Percentiles rank a stretch among this genome's conserved stretches.
These are phyloP conservation scores for Colletotrichum australisinense DNA, from an alignment of 2,329 filamentous ascomycete genomes.

Conservation along the genomic window DNA sequence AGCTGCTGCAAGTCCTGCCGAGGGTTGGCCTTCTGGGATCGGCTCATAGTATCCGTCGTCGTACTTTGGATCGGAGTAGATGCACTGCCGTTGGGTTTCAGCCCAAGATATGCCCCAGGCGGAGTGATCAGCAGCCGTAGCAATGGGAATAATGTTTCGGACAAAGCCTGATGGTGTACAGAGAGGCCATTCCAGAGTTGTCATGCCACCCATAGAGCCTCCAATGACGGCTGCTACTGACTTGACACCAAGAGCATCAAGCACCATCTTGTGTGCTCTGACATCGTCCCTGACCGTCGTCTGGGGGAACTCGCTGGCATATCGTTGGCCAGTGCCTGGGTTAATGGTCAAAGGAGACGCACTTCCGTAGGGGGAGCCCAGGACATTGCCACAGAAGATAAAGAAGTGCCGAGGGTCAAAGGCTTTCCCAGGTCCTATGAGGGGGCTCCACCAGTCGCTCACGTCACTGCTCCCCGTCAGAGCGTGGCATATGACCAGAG, in stretches of 20 bases:
- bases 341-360: conserved; percentile 2
- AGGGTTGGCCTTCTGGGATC: conserved; percentile 45
- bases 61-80: conserved; percentile 47
- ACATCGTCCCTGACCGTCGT: conserved; percentile 78
- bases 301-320: conserved; percentile 68
- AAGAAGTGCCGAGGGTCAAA: conserved; percentile 90
- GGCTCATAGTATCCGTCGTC: conserved; percentile 47
- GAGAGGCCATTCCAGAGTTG: conserved; percentile 67
- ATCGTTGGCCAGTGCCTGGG: conserved; percentile 35
- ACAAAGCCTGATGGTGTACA: conserved; percentile 62
- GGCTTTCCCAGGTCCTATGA: conserved; percentile 79
- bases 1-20: conserved; percentile 47
- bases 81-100: conserved; percentile 65
- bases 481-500: conserved; percentile 83
- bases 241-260: conserved; percentile 64
- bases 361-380: conserved; percentile 86
- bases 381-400: conserved; percentile 85
- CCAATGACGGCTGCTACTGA: conserved; percentile 66
- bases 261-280: conserved; percentile 63
- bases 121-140: conserved; percentile 65
- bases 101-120: conserved; percentile 71
- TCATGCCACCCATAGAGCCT: conserved; percentile 70
- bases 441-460: conserved; percentile 87
- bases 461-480: conserved; percentile 88
- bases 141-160: conserved; percentile 63